Evolutionary conservation across 2,329 filamentous ascomycete species (phyloP).

Genomic region (Fusarium scirpi): DNA sequence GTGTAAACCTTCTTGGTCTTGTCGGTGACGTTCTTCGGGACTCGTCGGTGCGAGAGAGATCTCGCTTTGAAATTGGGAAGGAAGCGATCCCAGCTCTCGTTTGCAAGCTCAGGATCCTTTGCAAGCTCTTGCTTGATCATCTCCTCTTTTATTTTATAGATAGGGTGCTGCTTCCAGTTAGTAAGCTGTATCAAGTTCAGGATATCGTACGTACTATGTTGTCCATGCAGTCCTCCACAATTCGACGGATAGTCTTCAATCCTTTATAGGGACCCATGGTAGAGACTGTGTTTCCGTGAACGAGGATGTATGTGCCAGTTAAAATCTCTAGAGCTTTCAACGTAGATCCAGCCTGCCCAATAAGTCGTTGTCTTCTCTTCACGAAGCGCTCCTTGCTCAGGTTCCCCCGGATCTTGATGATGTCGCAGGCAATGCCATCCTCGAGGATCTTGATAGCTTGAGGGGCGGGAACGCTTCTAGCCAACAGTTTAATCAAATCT

Average conservation of each 20-base stretch:
- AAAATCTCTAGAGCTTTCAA: conserved; percentile 93
- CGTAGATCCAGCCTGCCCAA: background rate
- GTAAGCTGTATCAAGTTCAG: background rate
- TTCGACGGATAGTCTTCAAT: fast-evolving
- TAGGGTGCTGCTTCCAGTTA: conserved; percentile 71
- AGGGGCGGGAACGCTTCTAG: conserved; percentile 90
- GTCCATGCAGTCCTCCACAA: conserved; percentile 92
- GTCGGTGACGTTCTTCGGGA: conserved; percentile 88
- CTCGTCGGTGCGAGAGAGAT: conserved; percentile 83
- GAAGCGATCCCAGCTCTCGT: conserved; percentile 96
- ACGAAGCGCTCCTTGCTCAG: conserved; percentile 62
- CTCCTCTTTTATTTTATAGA: conserved; percentile 81
- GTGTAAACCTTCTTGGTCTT: conserved; percentile 96
- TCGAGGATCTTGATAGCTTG: conserved; percentile 96
- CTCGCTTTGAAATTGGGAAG: conserved; percentile 97
- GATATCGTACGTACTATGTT: conserved; percentile 68
- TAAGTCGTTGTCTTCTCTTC: conserved; percentile 83
- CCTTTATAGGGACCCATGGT: conserved; percentile 82
- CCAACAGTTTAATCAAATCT: conserved; percentile 92
- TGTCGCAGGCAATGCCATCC: conserved; percentile 90
- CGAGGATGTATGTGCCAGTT: conserved; percentile 91
- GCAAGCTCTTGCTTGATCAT: conserved; percentile 95
- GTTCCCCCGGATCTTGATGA: conserved; percentile 73
- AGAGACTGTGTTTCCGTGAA: conserved; percentile 95
- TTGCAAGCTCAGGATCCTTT: conserved; percentile 86